These are phyloP conservation scores for Aspergillus asperescens DNA, from an alignment of 495 filamentous ascomycete genomes.

Conservation along the genomic window DNA sequence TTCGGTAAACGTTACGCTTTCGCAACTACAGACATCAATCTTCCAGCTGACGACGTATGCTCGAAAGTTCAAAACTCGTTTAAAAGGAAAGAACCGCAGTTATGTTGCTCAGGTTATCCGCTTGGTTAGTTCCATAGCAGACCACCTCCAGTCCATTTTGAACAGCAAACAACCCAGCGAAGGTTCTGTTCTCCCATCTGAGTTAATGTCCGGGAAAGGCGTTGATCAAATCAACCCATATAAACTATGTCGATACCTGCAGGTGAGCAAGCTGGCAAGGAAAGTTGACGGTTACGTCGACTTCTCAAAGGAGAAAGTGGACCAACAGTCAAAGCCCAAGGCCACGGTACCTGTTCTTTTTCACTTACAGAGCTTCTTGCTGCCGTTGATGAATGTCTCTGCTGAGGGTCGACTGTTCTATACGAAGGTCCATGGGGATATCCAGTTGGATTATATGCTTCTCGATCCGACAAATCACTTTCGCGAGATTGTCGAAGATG, in stretches of 20 bases:
- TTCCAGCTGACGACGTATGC: conserved; percentile 75
- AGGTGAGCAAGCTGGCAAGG: conserved; percentile 87
- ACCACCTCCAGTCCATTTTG: conserved; percentile 48
- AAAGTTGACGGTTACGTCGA: conserved; percentile 86
- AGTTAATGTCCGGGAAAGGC: conserved; percentile 75
- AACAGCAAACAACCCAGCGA: conserved; percentile 49
- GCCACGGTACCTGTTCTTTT: conserved; percentile 69
- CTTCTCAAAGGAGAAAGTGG: conserved; percentile 47
- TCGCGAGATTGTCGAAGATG: conserved; percentile 77
- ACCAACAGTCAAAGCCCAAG: conserved; percentile 21
- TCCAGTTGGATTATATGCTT: conserved; percentile 76
- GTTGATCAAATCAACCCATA: conserved; percentile 94
- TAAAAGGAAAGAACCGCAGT: conserved; percentile 88
- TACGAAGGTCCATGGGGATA: conserved; percentile 50
- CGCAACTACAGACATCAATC: conserved; percentile 65
- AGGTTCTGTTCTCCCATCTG: conserved; percentile 60
- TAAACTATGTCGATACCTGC: conserved; percentile 78
- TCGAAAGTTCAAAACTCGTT: conserved; percentile 76
- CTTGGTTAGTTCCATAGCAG: conserved; percentile 68
- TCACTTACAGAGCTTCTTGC: conserved; percentile 75
- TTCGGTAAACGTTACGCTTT: conserved; percentile 67
- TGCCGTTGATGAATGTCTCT: conserved; percentile 80
- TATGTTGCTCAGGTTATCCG: conserved; percentile 85
- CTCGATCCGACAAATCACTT: conserved; percentile 94
- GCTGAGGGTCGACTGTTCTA: conserved; percentile 85